Evolutionary conservation across 2,329 filamentous ascomycete species (phyloP).

Genomic region (Neofusicoccum kwambonambiense): DNA sequence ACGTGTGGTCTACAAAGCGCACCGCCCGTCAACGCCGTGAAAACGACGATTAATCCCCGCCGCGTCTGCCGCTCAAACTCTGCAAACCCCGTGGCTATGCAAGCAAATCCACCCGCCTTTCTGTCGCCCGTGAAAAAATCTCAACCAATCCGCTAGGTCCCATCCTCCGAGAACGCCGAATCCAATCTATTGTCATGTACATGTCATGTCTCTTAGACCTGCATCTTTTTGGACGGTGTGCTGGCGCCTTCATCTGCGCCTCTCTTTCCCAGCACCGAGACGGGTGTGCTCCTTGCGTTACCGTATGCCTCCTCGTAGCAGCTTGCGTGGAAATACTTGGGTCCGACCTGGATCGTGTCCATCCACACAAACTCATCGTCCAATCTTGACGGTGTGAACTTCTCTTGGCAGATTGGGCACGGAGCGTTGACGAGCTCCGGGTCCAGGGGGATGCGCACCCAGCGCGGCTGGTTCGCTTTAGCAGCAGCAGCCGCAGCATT

Average conservation of each 20-base stretch:
- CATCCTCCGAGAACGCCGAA: constrained; percentile 14
- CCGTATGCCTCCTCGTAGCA: constrained; percentile 69
- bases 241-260: constrained; percentile 1
- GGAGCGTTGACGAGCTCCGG: constrained; percentile 69
- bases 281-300: constrained; percentile 30
- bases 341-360: constrained; percentile 76
- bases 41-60: neutral
- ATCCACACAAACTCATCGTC: constrained; percentile 97
- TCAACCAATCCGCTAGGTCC: neutral
- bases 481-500: constrained; percentile 42
- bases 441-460: constrained; percentile 81
- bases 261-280: constrained; percentile 38
- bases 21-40: neutral
- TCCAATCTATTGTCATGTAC: constrained; percentile 15
- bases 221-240: constrained; percentile 18
- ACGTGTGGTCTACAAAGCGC: neutral
- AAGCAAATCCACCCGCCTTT: neutral
- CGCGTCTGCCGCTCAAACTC: neutral
- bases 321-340: constrained; percentile 82
- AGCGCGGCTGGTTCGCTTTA: constrained; percentile 63
- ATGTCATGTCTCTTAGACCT: constrained; percentile 6
- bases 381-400: constrained; percentile 86
- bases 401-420: constrained; percentile 94
- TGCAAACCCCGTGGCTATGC: constrained; percentile 9
- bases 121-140: neutral